Conservation (phyloP, 257 asterid genomes). For the Fraxinus pennsylvanica region DNA sequence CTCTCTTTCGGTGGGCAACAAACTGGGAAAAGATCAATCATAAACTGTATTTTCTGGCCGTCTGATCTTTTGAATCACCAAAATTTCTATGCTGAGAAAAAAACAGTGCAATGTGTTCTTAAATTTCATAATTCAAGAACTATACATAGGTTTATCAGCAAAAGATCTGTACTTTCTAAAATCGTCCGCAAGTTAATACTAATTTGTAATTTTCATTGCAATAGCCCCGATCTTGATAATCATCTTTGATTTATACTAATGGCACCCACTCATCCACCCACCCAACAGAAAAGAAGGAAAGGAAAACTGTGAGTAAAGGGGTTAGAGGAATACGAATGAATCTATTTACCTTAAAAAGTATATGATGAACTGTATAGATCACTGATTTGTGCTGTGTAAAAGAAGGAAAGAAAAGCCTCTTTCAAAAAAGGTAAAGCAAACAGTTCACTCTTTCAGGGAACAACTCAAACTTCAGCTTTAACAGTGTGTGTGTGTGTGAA, state of each 20-base stretch:
- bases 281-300: background rate
- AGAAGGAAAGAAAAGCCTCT: background rate
- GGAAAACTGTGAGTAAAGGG: background rate
- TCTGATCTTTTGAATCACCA: background rate
- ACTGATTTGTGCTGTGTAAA: background rate
- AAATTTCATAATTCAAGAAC: background rate
- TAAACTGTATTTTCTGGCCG: background rate
- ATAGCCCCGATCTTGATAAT: background rate
- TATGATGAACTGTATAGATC: slow-evolving; percentile 1
- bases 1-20: background rate
- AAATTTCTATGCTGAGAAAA: background rate
- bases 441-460: background rate
- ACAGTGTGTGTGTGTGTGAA: background rate
- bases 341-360: background rate
- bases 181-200: background rate
- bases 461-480: slow-evolving; percentile 5
- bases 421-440: too few species aligned
- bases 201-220: background rate
- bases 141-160: background rate
- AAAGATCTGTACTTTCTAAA: background rate
- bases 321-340: background rate
- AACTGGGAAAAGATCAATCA: background rate
- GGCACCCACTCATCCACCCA: background rate
- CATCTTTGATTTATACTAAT: background rate
- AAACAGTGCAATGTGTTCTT: background rate